Base-by-base conservation (phyloP, 2,329 filamentous ascomycete species). In the Corynespora cassiicola region DNA sequence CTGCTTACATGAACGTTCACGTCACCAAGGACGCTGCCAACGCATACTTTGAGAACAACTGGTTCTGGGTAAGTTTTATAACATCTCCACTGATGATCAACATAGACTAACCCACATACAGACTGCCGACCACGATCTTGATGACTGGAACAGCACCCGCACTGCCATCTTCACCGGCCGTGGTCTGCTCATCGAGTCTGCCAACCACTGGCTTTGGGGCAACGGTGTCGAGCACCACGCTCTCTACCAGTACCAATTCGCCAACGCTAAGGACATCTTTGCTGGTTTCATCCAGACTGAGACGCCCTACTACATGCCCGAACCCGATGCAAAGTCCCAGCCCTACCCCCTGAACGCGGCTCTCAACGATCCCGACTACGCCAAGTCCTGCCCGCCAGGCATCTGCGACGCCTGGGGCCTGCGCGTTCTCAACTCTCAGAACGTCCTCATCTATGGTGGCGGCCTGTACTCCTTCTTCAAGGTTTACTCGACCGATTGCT, bases 101-200 rank as follows among this genome's bases (percentile, higher is more conserved):
- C 7, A 8, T 18, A 18, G 42, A 22, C 48, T 50, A 23, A 50
- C 28, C 23, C 11, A 7, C 24, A n/a, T 6, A 34, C 15, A 58
- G 63, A 87, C 91, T 21, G 83, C 91, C 1, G 92, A 96, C 65
- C 92, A 96, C 74, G 88, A 95, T 63, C 84, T 96, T 21, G 91
- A 96, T 66, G 78, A 84, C n/a, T 43, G 69, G 6, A 85, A 86
- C 58, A 81, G 88, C 66, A 82, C 74, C 7, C 87, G 90, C 64
- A 84, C 92, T 64, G 85, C 85, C 57, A 80, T 96, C 57, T 96
- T 86, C 79, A 95, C 89, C 58, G 91, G 90, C 17, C 88, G 91
- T 41, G 91, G 90, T 51, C 77, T 95, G 30, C 77, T 85, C 22
- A 80, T 96, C 46, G 90, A 95, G 72, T 67, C 60, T 9, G 46